Evolutionary conservation across 352 stramenopile genomes (phyloP), one percentile per base, ranked within the genome.

Genomic region (Phytopythium delawarense): DNA sequence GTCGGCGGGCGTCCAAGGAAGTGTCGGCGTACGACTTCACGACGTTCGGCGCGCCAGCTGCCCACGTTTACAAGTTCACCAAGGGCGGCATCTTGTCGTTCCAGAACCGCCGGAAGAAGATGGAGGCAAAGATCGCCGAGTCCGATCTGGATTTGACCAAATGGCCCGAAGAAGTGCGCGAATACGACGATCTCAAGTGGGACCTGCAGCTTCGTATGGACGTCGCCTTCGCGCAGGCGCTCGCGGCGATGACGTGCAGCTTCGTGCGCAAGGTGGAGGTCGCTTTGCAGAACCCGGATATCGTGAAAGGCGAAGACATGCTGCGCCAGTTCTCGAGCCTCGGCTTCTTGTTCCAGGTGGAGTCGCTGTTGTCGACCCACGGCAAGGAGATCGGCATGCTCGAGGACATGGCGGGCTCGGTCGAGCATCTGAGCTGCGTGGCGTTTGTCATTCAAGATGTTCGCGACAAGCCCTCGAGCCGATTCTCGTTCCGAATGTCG

Each of bases 361-460:
- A 98, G 69, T 97, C 92, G 4, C 74, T 99, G 20, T 66, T 99
- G 7, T 98, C 87, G 65, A 97, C 96, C 7, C 92, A 97, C 51
- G 95, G 96, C 56, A 98, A 98, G 64, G 96, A 99, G 67, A 88
- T 98, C 34, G 92, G 92, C 30, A 99, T 99, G 96, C 77, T 99
- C 15, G 82, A 97, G 73, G 91, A 98, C 71, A 91, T 98, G 78
- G 82, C 79, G 9, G 91, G 84, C 16, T 65, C 90, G 0, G 69
- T 96, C 11, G 84, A 91, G 35, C 81, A 91, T 61, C 54, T 98
- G n/a, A 88, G 74, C 42, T 92, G 80, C 46, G 85, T 96, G 6
- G 78, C 84, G n/a, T 96, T 96, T 64, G 81, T 93, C 49, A 76
- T 96, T 18, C 76, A 94, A 62, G 87, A 96, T 56, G 72, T 94